Evolutionary conservation across 1,284 basidiomycete species (phyloP), one percentile per base, ranked within the genome.

Genomic region (Tylopilus sp.): DNA sequence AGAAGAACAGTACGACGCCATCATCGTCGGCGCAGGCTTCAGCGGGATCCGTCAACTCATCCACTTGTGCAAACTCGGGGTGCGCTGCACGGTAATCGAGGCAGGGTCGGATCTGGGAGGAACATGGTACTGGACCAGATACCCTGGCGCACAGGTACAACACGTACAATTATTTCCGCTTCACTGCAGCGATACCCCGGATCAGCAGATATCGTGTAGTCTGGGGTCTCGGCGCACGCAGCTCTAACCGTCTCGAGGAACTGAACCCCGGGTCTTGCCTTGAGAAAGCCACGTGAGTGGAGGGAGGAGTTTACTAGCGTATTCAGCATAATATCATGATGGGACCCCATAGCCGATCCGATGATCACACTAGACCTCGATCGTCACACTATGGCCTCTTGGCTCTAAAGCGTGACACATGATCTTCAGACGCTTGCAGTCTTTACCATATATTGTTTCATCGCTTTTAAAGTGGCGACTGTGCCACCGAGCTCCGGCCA

Each of bases 321-420:
- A 44, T 11, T 44, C 48, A n/a, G 44, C 30, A 15, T 47, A 47
- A 50, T 5, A 50, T 50, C 36, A 50, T 7, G 15, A 50, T 50
- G 9, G 49, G 37, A 48, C 49, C 4, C 38, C 44, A 3, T 33
- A 12, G 17, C 34, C 9, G n/a, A 50, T 50, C 12, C 31, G 49
- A 5, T 35, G 4, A 24, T 48, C 12, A 3, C 35, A 14, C 18
- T 6, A 50, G 18, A 37, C 36, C 3, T 21, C 5, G 37, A 48
- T 48, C 2, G 48, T 35, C 12, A 18, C 38, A 18, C 7, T 2
- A 9, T 50, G 11, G 49, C 49, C 37, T 30, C 8, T 2, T 17
- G 4, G 12, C 48, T 9, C 26, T 29, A 48, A 3, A 50, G 37
- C 2, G 37, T 40, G 11, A 29, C 3, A 50, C 40, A 34, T 40